Evolutionary conservation across 106 monocot genomes (phyloP).

Genomic region (Platanthera zijinensis): DNA sequence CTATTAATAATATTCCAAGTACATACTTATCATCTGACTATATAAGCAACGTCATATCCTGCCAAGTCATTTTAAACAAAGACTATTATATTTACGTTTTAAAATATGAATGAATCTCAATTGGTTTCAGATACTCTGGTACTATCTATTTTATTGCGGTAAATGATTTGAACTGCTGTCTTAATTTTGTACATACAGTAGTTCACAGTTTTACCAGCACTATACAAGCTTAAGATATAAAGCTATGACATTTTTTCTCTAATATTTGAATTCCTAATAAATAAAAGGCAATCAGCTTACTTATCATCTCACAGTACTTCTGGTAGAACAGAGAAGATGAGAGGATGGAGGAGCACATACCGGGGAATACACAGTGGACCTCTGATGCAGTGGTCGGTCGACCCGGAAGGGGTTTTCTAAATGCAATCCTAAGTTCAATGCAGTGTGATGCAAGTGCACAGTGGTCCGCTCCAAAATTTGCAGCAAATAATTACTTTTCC

Average conservation of each 20-base stretch:
- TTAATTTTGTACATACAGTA: not conserved
- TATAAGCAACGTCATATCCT: not conserved
- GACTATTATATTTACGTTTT: not conserved
- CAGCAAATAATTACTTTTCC: too few relatives aligned
- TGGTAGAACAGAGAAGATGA: too few relatives aligned
- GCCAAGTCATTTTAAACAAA: not conserved
- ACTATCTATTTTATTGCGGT: not conserved
- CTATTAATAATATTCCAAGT: not conserved
- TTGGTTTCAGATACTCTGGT: not conserved
- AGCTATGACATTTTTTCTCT: not conserved
- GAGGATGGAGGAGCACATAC: too few relatives aligned
- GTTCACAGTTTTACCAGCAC: not conserved
- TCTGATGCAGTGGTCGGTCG: too few relatives aligned
- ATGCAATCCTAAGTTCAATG: too few relatives aligned
- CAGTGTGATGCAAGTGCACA: too few relatives aligned
- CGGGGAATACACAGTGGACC: too few relatives aligned
- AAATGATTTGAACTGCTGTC: not conserved
- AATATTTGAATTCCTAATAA: not conserved
- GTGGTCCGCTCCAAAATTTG: too few relatives aligned
- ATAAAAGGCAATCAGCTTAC: not conserved
- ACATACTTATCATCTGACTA: not conserved
- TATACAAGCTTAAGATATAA: not conserved
- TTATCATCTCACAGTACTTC: not conserved
- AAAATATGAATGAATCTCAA: not conserved
- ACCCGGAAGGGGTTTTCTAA: too few relatives aligned